Percentiles rank a stretch among this genome's conserved stretches.
Evolutionary conservation across 768 basidiomycete species (phyloP).

Genomic region (Leccinum pellstonianum): DNA sequence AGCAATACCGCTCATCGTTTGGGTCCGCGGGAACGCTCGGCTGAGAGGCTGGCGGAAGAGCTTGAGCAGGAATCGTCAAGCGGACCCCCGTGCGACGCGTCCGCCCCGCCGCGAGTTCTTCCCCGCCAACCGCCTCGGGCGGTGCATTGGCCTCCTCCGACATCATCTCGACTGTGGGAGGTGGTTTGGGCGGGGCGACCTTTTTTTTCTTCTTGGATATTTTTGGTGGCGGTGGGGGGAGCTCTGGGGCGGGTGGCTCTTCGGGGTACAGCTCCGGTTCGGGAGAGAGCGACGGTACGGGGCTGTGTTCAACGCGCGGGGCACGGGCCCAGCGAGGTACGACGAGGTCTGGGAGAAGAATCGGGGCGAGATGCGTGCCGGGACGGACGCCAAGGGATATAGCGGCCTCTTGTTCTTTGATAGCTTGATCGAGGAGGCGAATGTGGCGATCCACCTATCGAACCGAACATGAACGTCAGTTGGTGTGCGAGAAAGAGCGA

Average conservation of each 20-base stretch:
- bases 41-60: constrained; percentile 5
- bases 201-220: constrained; percentile 27
- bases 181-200: constrained; percentile 4
- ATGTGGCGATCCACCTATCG: constrained; percentile 76
- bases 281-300: constrained; percentile 37
- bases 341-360: constrained; percentile 61
- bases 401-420: constrained; percentile 57
- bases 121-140: constrained; percentile 3
- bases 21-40: constrained; percentile 36
- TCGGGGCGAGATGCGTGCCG: constrained; percentile 52
- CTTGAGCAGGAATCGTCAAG: constrained; percentile 37
- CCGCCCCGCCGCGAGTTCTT: constrained; percentile 15
- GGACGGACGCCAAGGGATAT: constrained; percentile 52
- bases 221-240: constrained; percentile 15
- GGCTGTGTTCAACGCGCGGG: constrained; percentile 42
- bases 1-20: constrained; percentile 70
- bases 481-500: constrained; percentile 5
- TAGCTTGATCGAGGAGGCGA: constrained; percentile 72
- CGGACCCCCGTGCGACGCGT: constrained; percentile 30
- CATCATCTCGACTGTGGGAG: constrained; percentile 32
- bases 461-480: background rate
- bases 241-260: constrained; percentile 13
- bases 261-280: constrained; percentile 25
- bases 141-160: constrained; percentile 12
- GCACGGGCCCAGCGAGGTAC: constrained; percentile 53